phyloP scores from a whole-genome alignment of 208 protist species.

The Crithidia bombi region DNA sequence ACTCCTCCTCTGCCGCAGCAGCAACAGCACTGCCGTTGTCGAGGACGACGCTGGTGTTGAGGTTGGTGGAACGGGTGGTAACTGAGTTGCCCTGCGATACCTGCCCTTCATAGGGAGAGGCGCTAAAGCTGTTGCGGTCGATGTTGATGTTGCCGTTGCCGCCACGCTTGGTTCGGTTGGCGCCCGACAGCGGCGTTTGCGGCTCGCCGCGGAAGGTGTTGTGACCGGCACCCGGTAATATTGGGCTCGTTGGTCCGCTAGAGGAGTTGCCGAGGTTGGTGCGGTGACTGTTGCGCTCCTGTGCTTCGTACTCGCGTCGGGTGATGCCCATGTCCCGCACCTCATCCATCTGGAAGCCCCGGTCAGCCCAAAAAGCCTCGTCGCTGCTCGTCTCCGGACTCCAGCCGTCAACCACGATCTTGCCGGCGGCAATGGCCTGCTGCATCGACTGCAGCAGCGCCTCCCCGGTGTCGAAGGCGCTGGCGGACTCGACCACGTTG shows the following conservation, averaged over 20 bases:
- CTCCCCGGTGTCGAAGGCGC: conserved; percentile 72
- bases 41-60: not conserved
- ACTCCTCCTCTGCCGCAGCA: not conserved
- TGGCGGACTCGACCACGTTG: conserved; percentile 51
- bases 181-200: conserved; percentile 17
- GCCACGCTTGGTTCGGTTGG: not conserved
- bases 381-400: conserved; percentile 40
- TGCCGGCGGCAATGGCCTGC: conserved; percentile 28
- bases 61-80: not conserved
- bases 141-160: not conserved
- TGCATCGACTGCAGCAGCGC: conserved; percentile 47
- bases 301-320: conserved; percentile 50
- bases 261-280: conserved; percentile 1
- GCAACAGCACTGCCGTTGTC: conserved; percentile 12
- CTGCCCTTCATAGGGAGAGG: not conserved
- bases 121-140: conserved; percentile 4
- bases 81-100: conserved; percentile 9
- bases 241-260: conserved; percentile 17
- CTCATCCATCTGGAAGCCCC: conserved; percentile 61
- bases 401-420: conserved; percentile 30
- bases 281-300: conserved; percentile 30
- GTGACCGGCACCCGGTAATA: not conserved
- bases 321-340: conserved; percentile 43
- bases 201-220: conserved; percentile 3
- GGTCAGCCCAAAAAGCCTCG: conserved; percentile 76